Base-by-base conservation (phyloP, 306 rosid genomes). In the Sophora flavescens region DNA sequence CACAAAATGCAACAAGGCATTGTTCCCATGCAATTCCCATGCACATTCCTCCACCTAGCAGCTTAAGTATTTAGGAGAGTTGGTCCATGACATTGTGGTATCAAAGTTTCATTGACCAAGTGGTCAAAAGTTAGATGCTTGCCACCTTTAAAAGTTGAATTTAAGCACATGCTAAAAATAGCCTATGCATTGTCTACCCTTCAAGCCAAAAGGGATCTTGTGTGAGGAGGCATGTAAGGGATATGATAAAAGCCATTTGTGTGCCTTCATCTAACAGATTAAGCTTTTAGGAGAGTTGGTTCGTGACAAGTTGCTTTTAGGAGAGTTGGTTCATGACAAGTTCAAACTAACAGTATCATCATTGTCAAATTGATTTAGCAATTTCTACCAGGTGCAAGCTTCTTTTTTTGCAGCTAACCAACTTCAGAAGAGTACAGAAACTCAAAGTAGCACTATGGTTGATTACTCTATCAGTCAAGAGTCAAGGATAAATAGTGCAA, bases 1-100 rank as follows among this genome's bases (percentile, higher is more conserved):
- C 45, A 70, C 78, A 54, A 80, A 68, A 62, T 70, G 74, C 71
- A 72, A 41, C 35, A 66, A 22, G 62, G 28, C 76, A 64, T 5
- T 22, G 59, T 56, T 63, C 48, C 15, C 50, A 11, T 44, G 70
- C 65, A 41, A 28, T 32, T 66, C 65, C 28, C 57, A 41, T 45
- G 63, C 41, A 51, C 42, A 59, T 22, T 22, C 6, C 39, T 35
- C 6, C 39, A 35, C 39, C 39, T 35, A 35, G 6, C 6, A 35
- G 39, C 6, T 35, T 35, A 35, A 4, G 39, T 6, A 4, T 35
- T 35, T 4, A 35, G 39, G 39, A 35, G 6, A 35, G 6, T 4
- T 35, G 39, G 39, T 35, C 4, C 39, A 35, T 35, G 39, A 35
- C 5, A 33, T 33, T 1, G 30, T 28, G 39, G 39, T 35, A 35